phyloP scores from a whole-genome alignment of 192 early-diverging fungal species.

The Funneliformis geosporum region DNA sequence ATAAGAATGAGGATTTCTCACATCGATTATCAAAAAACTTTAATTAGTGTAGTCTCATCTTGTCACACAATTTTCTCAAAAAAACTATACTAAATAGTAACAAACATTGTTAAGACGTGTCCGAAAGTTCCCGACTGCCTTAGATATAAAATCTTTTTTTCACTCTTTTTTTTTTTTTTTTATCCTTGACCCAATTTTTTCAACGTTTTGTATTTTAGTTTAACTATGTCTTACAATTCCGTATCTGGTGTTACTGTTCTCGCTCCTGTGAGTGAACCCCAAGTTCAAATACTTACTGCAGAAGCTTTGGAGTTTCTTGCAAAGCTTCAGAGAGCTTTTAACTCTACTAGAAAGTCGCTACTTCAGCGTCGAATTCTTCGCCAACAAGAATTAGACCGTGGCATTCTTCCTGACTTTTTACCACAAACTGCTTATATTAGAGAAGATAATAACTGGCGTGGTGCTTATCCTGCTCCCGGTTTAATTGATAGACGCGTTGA shows the following conservation, averaged over 20 bases:
- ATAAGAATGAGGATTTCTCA: too few relatives aligned
- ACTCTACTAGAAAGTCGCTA: conserved; percentile 83
- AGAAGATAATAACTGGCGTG: conserved; percentile 87
- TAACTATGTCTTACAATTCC: conserved; percentile 32
- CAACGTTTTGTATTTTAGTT: conserved; percentile 1
- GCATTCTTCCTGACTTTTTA: conserved; percentile 84
- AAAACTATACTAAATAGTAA: too few relatives aligned
- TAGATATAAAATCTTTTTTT: neutral
- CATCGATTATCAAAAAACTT: too few relatives aligned
- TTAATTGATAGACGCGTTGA: conserved; percentile 91
- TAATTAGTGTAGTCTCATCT: too few relatives aligned
- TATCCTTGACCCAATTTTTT: neutral
- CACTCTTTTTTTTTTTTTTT: neutral
- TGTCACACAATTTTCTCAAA: too few relatives aligned
- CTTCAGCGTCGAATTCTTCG: conserved; percentile 78
- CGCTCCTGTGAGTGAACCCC: conserved; percentile 60
- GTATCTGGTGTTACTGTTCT: conserved; percentile 76
- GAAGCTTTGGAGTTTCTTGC: conserved; percentile 86
- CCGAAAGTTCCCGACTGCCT: neutral
- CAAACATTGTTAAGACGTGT: neutral
- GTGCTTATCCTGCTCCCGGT: conserved; percentile 86
- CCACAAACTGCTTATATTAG: conserved; percentile 91
- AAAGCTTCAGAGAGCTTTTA: conserved; percentile 89
- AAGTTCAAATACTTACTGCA: conserved; percentile 80
- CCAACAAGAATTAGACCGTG: conserved; percentile 79